Base-by-base conservation (phyloP, 2,329 filamentous ascomycete genomes). In the Basipetospora sp. region DNA sequence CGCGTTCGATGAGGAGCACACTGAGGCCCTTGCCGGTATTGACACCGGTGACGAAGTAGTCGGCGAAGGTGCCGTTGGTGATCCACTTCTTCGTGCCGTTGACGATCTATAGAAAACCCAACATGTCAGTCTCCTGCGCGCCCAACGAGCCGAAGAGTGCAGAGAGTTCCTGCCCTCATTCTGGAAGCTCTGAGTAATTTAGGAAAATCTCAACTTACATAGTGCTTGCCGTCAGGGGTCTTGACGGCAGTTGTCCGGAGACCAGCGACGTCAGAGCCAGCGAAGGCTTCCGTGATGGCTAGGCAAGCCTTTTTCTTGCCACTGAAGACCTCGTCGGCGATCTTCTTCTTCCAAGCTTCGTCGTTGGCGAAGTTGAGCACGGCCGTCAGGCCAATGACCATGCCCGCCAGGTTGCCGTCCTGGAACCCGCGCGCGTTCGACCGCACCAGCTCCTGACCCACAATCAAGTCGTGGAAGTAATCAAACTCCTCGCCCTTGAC, bases 231-330 rank as follows among this genome's bases (percentile, higher is more conserved):
- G 51, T 86, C 80, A 1, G 74, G 59, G 0, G 79, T 84, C 63
- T 85, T 84, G 47, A 69, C 69, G 2, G 82, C 83, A 0, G 82
- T 90, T 0, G 84, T 90, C 43, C 80, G 69, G 27, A 92, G 64
- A 13, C 80, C 76, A 11, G 84, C 81, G 4, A 92, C 84, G 54
- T 92, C 85, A 27, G 57, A 60, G 14, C 38, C 84, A 13, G 84
- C 84, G 57, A 92, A 90, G 0, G 85, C 84, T 58, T 93, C 85
- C 1, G 84, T 90, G 51, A 92, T 85, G 38, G 84, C 84, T 3
- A 93, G 65, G 52, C 80, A 88, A 53, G 90, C 84, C 67, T 87
- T 87, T 72, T 90, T 90, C 67, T 77, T 74, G 42, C 84, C 84
- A 32, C 69, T 73, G 46, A 92, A 69, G 32, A 84, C 77, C 49